Base-by-base conservation (phyloP, 148 eudicot species). In the Polygonum maritimum region DNA sequence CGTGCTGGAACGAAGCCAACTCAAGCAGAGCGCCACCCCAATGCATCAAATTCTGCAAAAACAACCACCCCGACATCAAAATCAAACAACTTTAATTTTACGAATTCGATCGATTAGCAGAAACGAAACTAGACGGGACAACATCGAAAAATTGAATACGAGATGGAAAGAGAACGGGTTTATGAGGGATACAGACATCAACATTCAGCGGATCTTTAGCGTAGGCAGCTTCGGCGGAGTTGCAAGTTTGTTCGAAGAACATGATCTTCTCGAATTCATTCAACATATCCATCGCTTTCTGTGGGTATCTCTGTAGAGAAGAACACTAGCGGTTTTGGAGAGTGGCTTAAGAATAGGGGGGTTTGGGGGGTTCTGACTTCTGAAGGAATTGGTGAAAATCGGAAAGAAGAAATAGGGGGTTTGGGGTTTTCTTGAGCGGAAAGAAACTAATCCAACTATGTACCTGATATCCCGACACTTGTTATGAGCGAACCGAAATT, bases 201-300 rank as follows among this genome's bases (percentile, higher is more conserved):
- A 89, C 91, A 76, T 93, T 97, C 13, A 78, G 85, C 69, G 98
- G 98, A 77, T 89, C 83, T 51, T 81, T 69, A 62, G 80, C 71
- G 79, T 93, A 89, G 54, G 83, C 54, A 31, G 84, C 84, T 82
- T 91, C 96, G 10, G 92, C 86, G 5, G 86, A 44, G 71, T 88
- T 89, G 76, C 98, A 92, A 81, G 94, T 87, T 31, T 88, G 94
- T 74, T 93, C 96, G 82, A 91, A 91, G 83, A 88, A 89, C 38
- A 91, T 77, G 0, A 91, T 70, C 9, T 94, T 89, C 74, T 93
- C 96, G 14, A 93, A 75, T 9, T 93, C 96, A 63, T 33, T 78
- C 5, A 82, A 77, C 95, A 89, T 84, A 18, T 90, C 91, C 95
- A 90, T 90, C 33, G 3, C 67, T 58, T 18, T 58, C 13, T 58